These are phyloP conservation scores for Haplosporangium gracile DNA, from an alignment of 192 early-diverging fungal genomes.

Conservation along the genomic window DNA sequence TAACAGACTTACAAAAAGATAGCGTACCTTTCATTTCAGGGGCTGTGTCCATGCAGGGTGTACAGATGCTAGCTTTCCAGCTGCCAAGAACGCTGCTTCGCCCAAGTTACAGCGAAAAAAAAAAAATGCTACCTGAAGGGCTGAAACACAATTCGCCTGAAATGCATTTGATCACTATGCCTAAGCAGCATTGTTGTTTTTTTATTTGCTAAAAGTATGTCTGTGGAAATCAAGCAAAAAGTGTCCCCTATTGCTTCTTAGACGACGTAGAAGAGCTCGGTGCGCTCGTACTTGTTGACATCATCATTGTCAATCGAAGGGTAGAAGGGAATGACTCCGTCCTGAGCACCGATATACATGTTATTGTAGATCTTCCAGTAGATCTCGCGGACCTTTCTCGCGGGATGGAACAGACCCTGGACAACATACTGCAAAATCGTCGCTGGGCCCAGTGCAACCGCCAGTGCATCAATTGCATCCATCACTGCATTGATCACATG, in stretches of 20 bases:
- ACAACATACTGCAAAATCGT: constrained; percentile 85
- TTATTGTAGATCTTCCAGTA: constrained; percentile 99
- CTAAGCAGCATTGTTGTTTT: neutral
- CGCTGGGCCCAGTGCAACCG: constrained; percentile 90
- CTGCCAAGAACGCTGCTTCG: too few species aligned
- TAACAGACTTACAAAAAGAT: too few species aligned
- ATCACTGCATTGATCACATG: constrained; percentile 99
- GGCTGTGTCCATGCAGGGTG: too few species aligned
- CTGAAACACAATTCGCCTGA: too few species aligned
- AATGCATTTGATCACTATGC: too few species aligned
- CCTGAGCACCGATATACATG: constrained; percentile 92
- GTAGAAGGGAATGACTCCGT: constrained; percentile 92
- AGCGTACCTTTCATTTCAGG: too few species aligned
- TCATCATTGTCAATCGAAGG: constrained; percentile 89
- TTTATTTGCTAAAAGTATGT: neutral
- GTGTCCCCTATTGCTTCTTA: neutral
- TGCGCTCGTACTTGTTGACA: constrained; percentile 81
- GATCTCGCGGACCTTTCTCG: constrained; percentile 93
- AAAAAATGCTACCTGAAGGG: too few species aligned
- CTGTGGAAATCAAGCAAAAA: neutral
- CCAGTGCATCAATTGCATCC: constrained; percentile 95
- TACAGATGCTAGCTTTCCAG: too few species aligned
- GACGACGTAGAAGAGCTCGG: constrained; percentile 83
- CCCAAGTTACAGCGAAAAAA: too few species aligned
- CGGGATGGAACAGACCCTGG: constrained; percentile 98